Evolutionary conservation across 192 early-diverging fungal species (phyloP).

Genomic region (Fimicolochytrium jonesii): DNA sequence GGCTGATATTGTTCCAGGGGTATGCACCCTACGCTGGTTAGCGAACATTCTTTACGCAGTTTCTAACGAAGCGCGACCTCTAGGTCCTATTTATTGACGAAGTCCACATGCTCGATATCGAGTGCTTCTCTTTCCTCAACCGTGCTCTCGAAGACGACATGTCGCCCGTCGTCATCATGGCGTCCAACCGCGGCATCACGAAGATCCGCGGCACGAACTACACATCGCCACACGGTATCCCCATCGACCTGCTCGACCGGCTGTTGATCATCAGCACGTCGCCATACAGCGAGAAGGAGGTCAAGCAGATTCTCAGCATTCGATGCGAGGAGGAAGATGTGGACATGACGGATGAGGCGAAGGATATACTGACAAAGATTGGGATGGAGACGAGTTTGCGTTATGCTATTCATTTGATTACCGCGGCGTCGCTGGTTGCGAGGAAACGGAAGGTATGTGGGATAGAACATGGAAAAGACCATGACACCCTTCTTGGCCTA

Average conservation of each 20-base stretch:
- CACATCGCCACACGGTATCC: constrained; percentile 93
- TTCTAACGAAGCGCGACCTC: background rate
- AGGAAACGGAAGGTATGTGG: constrained; percentile 75
- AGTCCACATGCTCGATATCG: constrained; percentile 99
- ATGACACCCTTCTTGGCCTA: too few relatives aligned
- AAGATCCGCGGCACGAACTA: constrained; percentile 96
- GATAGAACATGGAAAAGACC: too few relatives aligned
- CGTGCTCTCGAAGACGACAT: constrained; percentile 93
- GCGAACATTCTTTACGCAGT: too few relatives aligned
- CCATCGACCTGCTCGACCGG: constrained; percentile 94
- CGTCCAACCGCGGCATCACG: constrained; percentile 95
- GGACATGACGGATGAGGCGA: constrained; percentile 93
- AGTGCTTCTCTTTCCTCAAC: constrained; percentile 98
- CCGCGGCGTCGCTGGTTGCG: constrained; percentile 86
- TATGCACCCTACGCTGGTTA: too few relatives aligned
- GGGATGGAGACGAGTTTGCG: constrained; percentile 91
- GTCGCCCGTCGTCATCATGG: constrained; percentile 99
- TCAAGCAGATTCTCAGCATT: constrained; percentile 86
- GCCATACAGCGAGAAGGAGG: constrained; percentile 79
- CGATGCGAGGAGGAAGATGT: constrained; percentile 79
- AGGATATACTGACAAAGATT: constrained; percentile 86
- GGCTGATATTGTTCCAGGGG: constrained; percentile 96
- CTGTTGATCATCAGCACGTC: constrained; percentile 89
- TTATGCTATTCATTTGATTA: constrained; percentile 96
- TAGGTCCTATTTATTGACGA: constrained; percentile 96